Conservation (phyloP, 1,284 basidiomycete species). For the Cystobasidiaceae sp. region DNA sequence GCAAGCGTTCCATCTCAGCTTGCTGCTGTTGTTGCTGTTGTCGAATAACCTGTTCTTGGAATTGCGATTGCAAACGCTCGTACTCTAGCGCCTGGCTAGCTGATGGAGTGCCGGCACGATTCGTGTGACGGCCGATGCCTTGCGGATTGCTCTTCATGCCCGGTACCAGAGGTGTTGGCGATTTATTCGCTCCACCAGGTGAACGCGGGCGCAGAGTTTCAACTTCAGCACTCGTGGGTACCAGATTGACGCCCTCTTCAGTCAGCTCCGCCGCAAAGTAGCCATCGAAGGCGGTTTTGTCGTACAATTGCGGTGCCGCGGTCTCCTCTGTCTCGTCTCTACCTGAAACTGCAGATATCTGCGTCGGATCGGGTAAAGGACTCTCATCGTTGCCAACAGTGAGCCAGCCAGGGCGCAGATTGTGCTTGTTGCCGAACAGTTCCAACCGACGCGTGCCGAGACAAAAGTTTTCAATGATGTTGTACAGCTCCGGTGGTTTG, state of each 20-base stretch:
- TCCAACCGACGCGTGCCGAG: conserved; percentile 87
- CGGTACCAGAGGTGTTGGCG: neutral
- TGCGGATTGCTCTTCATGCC: conserved; percentile 30
- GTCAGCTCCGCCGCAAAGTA: neutral
- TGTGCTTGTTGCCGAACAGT: conserved; percentile 70
- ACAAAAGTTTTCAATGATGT: conserved; percentile 95
- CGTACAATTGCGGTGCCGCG: no score
- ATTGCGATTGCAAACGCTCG: conserved; percentile 8
- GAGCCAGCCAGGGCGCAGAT: conserved; percentile 84
- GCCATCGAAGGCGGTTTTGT: conserved; percentile 17
- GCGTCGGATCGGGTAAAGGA: no score
- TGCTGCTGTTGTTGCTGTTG: conserved; percentile 27
- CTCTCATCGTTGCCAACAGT: conserved; percentile 58
- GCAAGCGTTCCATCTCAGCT: neutral
- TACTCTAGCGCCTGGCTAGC: conserved; percentile 22
- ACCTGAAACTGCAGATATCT: no score
- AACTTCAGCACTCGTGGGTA: conserved; percentile 17
- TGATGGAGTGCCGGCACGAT: conserved; percentile 19
- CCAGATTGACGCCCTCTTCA: conserved; percentile 1
- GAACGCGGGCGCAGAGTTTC: conserved; percentile 20
- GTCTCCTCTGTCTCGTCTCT: no score
- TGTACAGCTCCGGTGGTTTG: conserved; percentile 92
- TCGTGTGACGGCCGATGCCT: conserved; percentile 26
- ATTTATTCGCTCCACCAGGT: conserved; percentile 1
- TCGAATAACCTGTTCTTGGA: conserved; percentile 19